Percentiles rank a stretch among this genome's conserved stretches.
These are phyloP conservation scores for Magnusiomyces paraingens DNA, from an alignment of 1,139 yeast species.

Conservation along the genomic window DNA sequence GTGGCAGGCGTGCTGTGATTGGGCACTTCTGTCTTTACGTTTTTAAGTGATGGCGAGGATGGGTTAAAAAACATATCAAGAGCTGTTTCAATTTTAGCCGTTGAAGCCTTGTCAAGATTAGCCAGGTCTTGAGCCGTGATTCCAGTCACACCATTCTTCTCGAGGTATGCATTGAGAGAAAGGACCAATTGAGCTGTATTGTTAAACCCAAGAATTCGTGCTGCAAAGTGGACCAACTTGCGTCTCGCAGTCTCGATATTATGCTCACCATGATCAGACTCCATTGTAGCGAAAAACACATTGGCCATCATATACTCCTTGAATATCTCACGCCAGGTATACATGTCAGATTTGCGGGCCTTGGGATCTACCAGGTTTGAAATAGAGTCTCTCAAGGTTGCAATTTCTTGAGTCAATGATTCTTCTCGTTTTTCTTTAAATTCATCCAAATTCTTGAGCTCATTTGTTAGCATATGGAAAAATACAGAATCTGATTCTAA, in stretches of 20 bases:
- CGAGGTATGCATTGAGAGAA: not conserved
- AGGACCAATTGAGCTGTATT: conserved; percentile 4
- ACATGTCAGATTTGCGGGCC: conserved; percentile 46
- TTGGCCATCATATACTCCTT: conserved; percentile 59
- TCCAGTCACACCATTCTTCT: not conserved
- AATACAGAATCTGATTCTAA: conserved; percentile 43
- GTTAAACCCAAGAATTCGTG: conserved; percentile 40
- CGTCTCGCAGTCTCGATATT: conserved; percentile 32
- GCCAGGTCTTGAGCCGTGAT: not conserved
- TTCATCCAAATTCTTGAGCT: conserved; percentile 45
- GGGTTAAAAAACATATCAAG: not conserved
- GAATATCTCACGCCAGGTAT: conserved; percentile 67
- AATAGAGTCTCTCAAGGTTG: conserved; percentile 39
- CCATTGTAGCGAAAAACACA: conserved; percentile 55
- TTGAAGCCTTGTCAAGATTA: conserved; percentile 5
- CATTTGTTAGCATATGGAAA: conserved; percentile 52
- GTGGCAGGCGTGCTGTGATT: not conserved
- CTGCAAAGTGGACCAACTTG: conserved; percentile 39
- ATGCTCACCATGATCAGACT: conserved; percentile 42
- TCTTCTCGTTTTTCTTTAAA: conserved; percentile 43
- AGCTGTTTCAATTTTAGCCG: not conserved
- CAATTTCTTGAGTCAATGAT: conserved; percentile 41
- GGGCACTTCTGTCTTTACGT: not conserved
- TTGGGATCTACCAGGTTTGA: conserved; percentile 39
- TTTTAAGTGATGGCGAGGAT: not conserved